Percentiles rank a stretch among this genome's conserved stretches.
Evolutionary conservation across 768 basidiomycete genomes (phyloP).

Genomic region (Coprinellus micaceus): DNA sequence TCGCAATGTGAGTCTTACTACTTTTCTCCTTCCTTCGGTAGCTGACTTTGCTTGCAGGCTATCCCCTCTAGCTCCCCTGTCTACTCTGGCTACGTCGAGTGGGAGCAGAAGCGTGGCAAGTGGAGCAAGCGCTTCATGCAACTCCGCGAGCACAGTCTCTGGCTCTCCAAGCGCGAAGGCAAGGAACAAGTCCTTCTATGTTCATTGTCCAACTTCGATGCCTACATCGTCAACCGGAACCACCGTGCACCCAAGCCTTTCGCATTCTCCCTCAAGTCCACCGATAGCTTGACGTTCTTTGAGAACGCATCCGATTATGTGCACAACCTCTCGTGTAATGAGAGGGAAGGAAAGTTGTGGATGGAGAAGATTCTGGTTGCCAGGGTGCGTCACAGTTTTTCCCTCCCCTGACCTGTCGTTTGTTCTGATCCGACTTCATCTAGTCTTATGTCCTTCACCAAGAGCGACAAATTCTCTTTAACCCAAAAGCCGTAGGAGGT

Average conservation of each 20-base stretch:
- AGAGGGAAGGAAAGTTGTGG: slow-evolving; percentile 73
- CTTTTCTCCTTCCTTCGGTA: neutral
- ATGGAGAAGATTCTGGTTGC: slow-evolving; percentile 77
- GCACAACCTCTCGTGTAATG: slow-evolving; percentile 78
- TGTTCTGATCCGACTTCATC: neutral
- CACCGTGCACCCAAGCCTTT: slow-evolving; percentile 83
- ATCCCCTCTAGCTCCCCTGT: slow-evolving; percentile 44
- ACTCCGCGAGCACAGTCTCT: slow-evolving; percentile 81
- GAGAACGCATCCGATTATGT: slow-evolving; percentile 86
- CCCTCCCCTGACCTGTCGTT: slow-evolving; percentile 10
- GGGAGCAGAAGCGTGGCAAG: slow-evolving; percentile 88
- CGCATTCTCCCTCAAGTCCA: slow-evolving; percentile 84
- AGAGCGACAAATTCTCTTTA: slow-evolving; percentile 68
- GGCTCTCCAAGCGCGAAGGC: slow-evolving; percentile 89
- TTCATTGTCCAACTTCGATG: slow-evolving; percentile 85
- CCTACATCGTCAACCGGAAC: slow-evolving; percentile 71
- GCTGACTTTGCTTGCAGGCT: slow-evolving; percentile 23
- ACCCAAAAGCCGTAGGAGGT: slow-evolving; percentile 31
- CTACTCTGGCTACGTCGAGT: slow-evolving; percentile 70
- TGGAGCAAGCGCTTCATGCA: slow-evolving; percentile 93
- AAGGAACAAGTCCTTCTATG: slow-evolving; percentile 84
- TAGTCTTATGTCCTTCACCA: slow-evolving; percentile 84
- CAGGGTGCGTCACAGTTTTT: slow-evolving; percentile 51
- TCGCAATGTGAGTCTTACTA: slow-evolving; percentile 46
- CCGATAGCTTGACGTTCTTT: slow-evolving; percentile 81